These are phyloP conservation scores for Crithidia fasciculata DNA, from an alignment of 208 protist species.

Conservation along the genomic window DNA sequence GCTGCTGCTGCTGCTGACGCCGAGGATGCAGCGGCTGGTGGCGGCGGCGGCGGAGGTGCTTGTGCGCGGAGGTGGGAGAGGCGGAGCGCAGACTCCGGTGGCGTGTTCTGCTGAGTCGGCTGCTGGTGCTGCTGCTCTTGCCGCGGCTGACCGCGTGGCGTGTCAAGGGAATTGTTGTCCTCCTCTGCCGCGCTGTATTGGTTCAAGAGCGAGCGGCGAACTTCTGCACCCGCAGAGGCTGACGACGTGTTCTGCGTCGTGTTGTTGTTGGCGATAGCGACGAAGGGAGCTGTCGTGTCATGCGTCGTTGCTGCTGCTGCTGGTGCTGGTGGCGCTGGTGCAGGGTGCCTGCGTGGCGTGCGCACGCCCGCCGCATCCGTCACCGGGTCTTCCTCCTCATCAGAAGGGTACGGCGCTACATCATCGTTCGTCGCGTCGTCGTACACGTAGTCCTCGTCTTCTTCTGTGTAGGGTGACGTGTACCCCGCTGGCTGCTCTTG, in stretches of 20 bases:
- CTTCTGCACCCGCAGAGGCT: slow-evolving; percentile 4
- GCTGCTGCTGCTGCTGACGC: not conserved
- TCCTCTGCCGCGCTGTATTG: slow-evolving; percentile 7
- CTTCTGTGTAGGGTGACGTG: not conserved
- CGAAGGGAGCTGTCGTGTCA: not conserved
- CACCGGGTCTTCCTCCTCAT: slow-evolving; percentile 6
- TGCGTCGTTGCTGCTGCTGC: not conserved
- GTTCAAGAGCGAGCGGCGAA: slow-evolving; percentile 12
- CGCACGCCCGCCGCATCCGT: slow-evolving; percentile 5
- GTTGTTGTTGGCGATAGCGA: not conserved
- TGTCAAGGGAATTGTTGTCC: not conserved
- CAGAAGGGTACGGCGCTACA: not conserved
- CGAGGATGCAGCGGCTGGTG: not conserved
- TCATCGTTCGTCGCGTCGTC: not conserved
- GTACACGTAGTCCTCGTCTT: not conserved
- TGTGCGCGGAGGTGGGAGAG: not conserved
- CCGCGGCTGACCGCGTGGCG: not conserved
- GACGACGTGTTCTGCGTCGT: not conserved
- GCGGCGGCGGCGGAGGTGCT: not conserved
- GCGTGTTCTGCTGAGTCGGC: not conserved
- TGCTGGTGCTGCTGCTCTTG: not conserved
- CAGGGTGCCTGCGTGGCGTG: not conserved
- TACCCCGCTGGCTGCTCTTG: not conserved
- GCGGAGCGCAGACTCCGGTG: not conserved
- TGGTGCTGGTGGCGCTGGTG: not conserved